Base-by-base conservation (phyloP, 129 eudicot species). In the Flaveria sonorensis region DNA sequence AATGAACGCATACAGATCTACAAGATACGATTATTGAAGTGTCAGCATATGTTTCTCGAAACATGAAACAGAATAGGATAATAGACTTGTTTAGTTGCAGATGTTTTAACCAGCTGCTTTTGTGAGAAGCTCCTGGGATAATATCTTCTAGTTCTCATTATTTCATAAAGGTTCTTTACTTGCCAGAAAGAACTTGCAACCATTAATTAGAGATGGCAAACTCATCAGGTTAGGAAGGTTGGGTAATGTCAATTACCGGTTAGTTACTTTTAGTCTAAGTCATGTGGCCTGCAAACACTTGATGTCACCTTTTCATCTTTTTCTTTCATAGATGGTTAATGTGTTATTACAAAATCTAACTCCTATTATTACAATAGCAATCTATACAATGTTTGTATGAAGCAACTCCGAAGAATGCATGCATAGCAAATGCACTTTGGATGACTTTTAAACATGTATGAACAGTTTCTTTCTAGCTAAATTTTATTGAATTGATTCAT, bases 1-100 rank as follows among this genome's bases (percentile, higher is more conserved):
- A 69, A 88, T 81, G 51, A 92, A 89, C 30, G 93, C 96, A 80
- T 89, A 92, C 14, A 92, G 77, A 75, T 92, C 97, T 92, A 70
- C 12, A 71, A 60, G 8, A 55, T 24, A 60, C 10, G n/a, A 43
- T 30, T 16, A 40, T 42, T 46, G 36, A 7, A 68, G 9, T 8
- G 70, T 60, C 59, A 60, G 46, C 1, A 56, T 24, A 65, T 42
- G 23, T 59, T 43, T 43, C 60, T 45, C 46, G 23, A 73, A 60
- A 46, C 59, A 74, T 30, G 78, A 52, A 66, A 51, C 70, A 55
- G 30, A 45, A 60, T 15, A 14, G 7, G 45, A 32, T 30, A 32
- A 63, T 10, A 52, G 36, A 53, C 19, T 66, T 52, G 39, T 76
- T 65, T 26, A 51, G 23, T 76, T 76, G 80, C 72, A 48, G 64